A percentile compares a stretch with the other conserved stretches of the same genome.
phyloP scores from a whole-genome alignment of 2,329 filamentous ascomycete species.

The Bipolaris victoriae region DNA sequence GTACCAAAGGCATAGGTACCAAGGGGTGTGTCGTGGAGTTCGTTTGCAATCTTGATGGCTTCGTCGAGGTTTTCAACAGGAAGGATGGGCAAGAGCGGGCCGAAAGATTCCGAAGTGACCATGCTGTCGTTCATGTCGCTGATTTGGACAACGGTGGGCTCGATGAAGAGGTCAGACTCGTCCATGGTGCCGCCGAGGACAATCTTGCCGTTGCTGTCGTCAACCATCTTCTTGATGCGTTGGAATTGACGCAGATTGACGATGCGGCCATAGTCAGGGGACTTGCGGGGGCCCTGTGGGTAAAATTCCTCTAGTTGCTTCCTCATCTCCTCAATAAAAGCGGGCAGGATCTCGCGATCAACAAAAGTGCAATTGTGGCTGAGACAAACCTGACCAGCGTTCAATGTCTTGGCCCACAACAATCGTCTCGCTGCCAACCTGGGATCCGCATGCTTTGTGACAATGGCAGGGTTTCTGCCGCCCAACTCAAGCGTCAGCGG shows the following conservation, averaged over 20 bases:
- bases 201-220: slow-evolving; percentile 80
- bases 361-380: slow-evolving; percentile 92
- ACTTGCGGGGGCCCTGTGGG: slow-evolving; percentile 79
- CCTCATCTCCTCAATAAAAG: slow-evolving; percentile 77
- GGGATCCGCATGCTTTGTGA: slow-evolving; percentile 82
- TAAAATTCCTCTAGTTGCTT: slow-evolving; percentile 77
- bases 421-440: slow-evolving; percentile 81
- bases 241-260: slow-evolving; percentile 80
- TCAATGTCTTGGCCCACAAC: slow-evolving; percentile 85
- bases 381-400: slow-evolving; percentile 90
- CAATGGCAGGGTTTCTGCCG: slow-evolving; percentile 87
- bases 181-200: slow-evolving; percentile 86
- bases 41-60: slow-evolving; percentile 81
- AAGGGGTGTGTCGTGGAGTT: slow-evolving; percentile 81
- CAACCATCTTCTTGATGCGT: slow-evolving; percentile 90
- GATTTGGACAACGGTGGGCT: slow-evolving; percentile 90
- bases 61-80: slow-evolving; percentile 81
- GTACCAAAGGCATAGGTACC: slow-evolving; percentile 85
- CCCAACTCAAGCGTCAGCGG: slow-evolving; percentile 90
- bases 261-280: slow-evolving; percentile 78
- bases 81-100: slow-evolving; percentile 85
- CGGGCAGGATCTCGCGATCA: slow-evolving; percentile 72
- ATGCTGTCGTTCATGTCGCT: slow-evolving; percentile 76
- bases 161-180: slow-evolving; percentile 80
- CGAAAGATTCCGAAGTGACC: slow-evolving; percentile 85